Evolutionary conservation across 371 early-diverging fungal genomes (phyloP).

Genomic region (Blakeslea trispora): DNA sequence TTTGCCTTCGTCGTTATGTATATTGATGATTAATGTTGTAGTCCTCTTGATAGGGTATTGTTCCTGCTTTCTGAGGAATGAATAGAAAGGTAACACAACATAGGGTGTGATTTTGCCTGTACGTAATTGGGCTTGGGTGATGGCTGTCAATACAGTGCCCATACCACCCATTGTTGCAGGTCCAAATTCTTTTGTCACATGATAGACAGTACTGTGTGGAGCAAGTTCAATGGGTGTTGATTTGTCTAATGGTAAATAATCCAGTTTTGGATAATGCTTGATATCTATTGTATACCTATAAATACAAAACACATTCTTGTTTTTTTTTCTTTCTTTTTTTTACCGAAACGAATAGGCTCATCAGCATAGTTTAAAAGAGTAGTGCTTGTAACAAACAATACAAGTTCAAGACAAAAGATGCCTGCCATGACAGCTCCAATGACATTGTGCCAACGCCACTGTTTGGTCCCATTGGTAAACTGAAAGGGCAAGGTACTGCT

Average conservation of each 20-base stretch:
- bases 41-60: constrained; percentile 34
- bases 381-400: constrained; percentile 8
- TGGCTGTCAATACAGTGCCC: constrained; percentile 61
- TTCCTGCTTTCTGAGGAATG: constrained; percentile 47
- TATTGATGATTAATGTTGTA: constrained; percentile 42
- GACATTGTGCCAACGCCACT: constrained; percentile 26
- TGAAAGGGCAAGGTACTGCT: constrained; percentile 9
- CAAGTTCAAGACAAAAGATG: constrained; percentile 7
- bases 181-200: constrained; percentile 69
- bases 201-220: constrained; percentile 46
- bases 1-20: constrained; percentile 42
- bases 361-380: constrained; percentile 5
- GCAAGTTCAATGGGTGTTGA: constrained; percentile 26
- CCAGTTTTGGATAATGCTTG: constrained; percentile 41
- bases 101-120: constrained; percentile 50
- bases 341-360: constrained; percentile 22
- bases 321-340: not conserved
- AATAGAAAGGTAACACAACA: constrained; percentile 62
- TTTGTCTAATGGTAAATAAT: constrained; percentile 52
- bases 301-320: constrained; percentile 11
- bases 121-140: constrained; percentile 57
- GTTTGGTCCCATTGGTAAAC: not conserved
- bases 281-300: constrained; percentile 20
- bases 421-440: constrained; percentile 1
- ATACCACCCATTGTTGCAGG: constrained; percentile 63